Evolutionary conservation across 2,329 filamentous ascomycete genomes (phyloP), one percentile per base, ranked within the genome.

Genomic region (Penicillium sp.): DNA sequence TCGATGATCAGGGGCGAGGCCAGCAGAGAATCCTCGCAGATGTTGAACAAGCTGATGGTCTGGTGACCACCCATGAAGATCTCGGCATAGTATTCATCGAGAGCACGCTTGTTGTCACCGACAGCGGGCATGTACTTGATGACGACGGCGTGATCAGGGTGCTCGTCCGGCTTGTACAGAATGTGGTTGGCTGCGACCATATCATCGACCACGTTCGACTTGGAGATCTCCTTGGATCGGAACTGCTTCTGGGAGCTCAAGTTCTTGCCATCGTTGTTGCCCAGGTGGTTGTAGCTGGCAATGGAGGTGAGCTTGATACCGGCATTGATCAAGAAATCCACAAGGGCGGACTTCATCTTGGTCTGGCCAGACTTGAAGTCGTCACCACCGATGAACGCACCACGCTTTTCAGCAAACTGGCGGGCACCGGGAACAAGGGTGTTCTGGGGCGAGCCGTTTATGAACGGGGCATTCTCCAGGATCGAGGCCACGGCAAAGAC

Each of bases 101-200:
- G 77, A 37, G 92, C 92, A 62, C 92, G 88, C 80, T 98, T 98
- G 78, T 95, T 93, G 72, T 98, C 92, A 47, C 92, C 92, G 32
- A 98, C 92, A 48, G 89, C 87, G 23, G 92, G 92, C 89, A 98
- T 95, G 75, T 98, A 98, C 79, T 98, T 98, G 80, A 98, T 98
- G 55, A 98, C 92, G 43, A 98, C 92, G 43, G 86, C 93, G 74
- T 98, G 92, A 65, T 98, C 89, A 2, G 92, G 92, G 67, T 96
- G 89, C 72, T 98, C 92, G 54, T 82, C 88, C 58, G 85, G 74
- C 68, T 83, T 80, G 75, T 98, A 98, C 39, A 98, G 76, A 33
- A 96, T 81, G 34, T 70, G 74, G 73, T 98, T 98, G 60, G 92
- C 90, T 59, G 87, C 89, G 44, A 98, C 92, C 92, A 98, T 98